Evolutionary conservation across 2,329 filamentous ascomycete genomes (phyloP).

Genomic region (Diaporthe australafricana): DNA sequence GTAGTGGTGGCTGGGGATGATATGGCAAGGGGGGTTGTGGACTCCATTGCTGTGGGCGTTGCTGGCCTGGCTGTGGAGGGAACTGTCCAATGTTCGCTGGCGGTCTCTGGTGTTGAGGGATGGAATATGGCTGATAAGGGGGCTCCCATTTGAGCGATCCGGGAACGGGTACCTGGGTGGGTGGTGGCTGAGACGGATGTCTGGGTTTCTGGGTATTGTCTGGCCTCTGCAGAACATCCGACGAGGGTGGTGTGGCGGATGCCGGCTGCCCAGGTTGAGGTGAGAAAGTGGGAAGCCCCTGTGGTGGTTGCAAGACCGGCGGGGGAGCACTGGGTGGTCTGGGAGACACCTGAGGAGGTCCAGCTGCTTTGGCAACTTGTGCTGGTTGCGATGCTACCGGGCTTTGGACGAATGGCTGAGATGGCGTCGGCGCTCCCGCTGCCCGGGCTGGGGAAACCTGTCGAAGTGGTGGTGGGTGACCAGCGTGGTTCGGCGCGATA

Average conservation of each 20-base stretch:
- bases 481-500: slow-evolving; percentile 13
- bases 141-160: slow-evolving; percentile 55
- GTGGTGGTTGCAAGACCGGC: slow-evolving; percentile 54
- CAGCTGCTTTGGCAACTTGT: slow-evolving; percentile 6
- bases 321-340: slow-evolving; percentile 34
- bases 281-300: slow-evolving; percentile 47
- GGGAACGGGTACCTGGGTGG: slow-evolving; percentile 45
- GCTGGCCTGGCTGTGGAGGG: slow-evolving; percentile 27
- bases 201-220: slow-evolving; percentile 47
- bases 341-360: slow-evolving; percentile 28
- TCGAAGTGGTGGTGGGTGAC: slow-evolving; percentile 5
- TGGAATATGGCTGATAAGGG: slow-evolving; percentile 49
- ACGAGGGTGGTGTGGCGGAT: slow-evolving; percentile 42
- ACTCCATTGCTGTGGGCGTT: slow-evolving; percentile 32
- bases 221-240: slow-evolving; percentile 49
- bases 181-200: slow-evolving; percentile 40
- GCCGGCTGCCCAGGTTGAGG: slow-evolving; percentile 43
- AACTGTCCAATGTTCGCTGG: slow-evolving; percentile 23
- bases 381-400: slow-evolving; percentile 12
- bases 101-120: slow-evolving; percentile 38
- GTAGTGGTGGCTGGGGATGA: slow-evolving; percentile 37
- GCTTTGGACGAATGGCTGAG: slow-evolving; percentile 29
- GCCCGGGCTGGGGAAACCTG: slow-evolving; percentile 24
- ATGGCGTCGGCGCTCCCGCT: slow-evolving; percentile 20
- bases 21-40: slow-evolving; percentile 33